Evolutionary conservation across 805 yeast genomes (phyloP), one percentile per base, ranked within the genome.

Genomic region (Myxozyma monticola): DNA sequence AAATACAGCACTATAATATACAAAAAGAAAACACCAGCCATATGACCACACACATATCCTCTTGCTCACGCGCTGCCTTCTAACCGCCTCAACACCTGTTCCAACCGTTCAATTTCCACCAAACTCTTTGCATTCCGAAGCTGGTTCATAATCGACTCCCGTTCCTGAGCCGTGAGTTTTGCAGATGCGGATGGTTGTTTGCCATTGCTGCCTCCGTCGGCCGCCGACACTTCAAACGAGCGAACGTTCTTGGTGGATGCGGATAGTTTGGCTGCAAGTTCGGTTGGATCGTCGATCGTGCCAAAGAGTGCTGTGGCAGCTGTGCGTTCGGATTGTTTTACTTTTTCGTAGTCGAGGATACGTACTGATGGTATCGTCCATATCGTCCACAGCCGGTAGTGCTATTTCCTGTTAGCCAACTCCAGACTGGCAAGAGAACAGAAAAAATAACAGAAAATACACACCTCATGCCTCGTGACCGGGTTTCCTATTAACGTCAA

Each of bases 51-150:
- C n/a, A n/a, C n/a, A n/a, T n/a, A n/a, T n/a, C n/a, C n/a, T n/a
- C n/a, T n/a, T n/a, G n/a, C n/a, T n/a, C n/a, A n/a, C n/a, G n/a
- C n/a, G n/a, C n/a, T n/a, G n/a, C 49, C 26, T 21, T 40, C 49
- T 18, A 40, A 15, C 12, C 42, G 26, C 9, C 54, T 31, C 34
- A 49, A 15, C 1, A 35, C 42, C 34, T 68, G 70, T 64, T 88
- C 95, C 21, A 89, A 77, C 43, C 79, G 70, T 50, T 83, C 85
- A 5, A 89, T 85, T 56, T 90, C 96, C 4, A 77, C 85, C 49
- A 90, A 64, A 44, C 82, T 80, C 3, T 80, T 75, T 0, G 96
- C 95, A 28, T 68, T 71, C 45, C 75, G 73, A 48, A 90, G 70
- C 55, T 79, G 76, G 36, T 71, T 63, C 54, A 81, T 73, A 42